These are phyloP conservation scores for Sclerotinia nivalis DNA, from an alignment of 2,329 filamentous ascomycete genomes.

Conservation along the genomic window DNA sequence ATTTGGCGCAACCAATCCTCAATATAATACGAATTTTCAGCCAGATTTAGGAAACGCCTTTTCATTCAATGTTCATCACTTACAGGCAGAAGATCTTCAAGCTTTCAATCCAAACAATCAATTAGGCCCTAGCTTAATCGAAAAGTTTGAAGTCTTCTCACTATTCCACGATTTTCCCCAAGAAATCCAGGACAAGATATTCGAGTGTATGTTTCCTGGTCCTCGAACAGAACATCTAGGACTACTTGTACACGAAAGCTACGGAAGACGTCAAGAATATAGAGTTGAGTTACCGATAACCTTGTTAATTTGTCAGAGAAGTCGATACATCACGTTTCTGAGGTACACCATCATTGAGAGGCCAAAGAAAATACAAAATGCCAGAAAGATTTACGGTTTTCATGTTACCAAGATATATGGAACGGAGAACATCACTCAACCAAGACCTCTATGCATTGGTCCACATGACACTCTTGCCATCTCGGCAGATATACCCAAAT, in stretches of 20 bases:
- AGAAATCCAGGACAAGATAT: not conserved
- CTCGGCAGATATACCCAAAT: not conserved
- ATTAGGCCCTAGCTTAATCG: not conserved
- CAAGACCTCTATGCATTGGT: not conserved
- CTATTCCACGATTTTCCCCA: not conserved
- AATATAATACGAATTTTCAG: not conserved
- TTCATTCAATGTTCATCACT: accelerated
- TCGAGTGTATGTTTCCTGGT: not conserved
- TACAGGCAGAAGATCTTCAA: not conserved
- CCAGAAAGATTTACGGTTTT: not conserved
- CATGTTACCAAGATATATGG: too few relatives aligned
- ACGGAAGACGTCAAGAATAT: not conserved
- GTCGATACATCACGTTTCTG: not conserved
- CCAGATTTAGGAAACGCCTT: not conserved
- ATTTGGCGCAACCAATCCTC: not conserved
- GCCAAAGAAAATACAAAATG: not conserved
- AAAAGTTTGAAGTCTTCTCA: not conserved
- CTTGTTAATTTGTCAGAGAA: not conserved
- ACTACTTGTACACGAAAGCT: not conserved
- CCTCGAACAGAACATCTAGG: not conserved
- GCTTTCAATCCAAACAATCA: not conserved
- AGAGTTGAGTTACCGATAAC: not conserved
- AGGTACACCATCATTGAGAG: not conserved
- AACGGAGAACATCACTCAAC: not conserved
- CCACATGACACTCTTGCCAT: not conserved